A percentile compares a stretch with the other conserved stretches of the same genome.
Evolutionary conservation across 768 basidiomycete species (phyloP).

Genomic region (Leccinum rimulosum): DNA sequence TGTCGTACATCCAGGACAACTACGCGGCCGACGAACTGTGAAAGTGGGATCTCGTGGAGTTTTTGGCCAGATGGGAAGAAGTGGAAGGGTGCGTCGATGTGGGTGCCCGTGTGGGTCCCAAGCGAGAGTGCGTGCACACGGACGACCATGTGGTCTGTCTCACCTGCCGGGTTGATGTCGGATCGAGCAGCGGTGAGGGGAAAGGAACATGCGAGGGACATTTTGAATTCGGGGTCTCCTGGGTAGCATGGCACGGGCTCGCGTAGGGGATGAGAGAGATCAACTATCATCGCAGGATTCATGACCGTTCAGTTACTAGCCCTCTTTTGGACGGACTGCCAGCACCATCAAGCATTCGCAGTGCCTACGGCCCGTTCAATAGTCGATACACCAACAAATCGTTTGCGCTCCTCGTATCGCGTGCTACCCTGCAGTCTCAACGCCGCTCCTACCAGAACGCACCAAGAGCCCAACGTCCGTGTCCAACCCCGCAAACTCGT

Average conservation of each 20-base stretch:
- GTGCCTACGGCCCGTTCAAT: no score
- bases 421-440: no score
- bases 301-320: slow-evolving; percentile 28
- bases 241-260: slow-evolving; percentile 28
- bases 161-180: slow-evolving; percentile 14
- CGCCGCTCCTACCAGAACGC: no score
- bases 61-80: slow-evolving; percentile 57
- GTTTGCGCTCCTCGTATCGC: no score
- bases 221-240: slow-evolving; percentile 27
- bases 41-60: slow-evolving; percentile 57
- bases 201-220: slow-evolving; percentile 17
- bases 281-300: no score
- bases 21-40: slow-evolving; percentile 52
- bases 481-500: no score
- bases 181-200: slow-evolving; percentile 6
- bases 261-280: slow-evolving; percentile 25
- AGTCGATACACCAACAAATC: no score
- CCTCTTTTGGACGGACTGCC: no score
- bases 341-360: no score
- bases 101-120: slow-evolving; percentile 74
- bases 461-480: no score
- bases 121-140: slow-evolving; percentile 42
- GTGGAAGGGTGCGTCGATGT: slow-evolving; percentile 77
- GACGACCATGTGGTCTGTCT: slow-evolving; percentile 14
- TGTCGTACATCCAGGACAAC: slow-evolving; percentile 53